Evolutionary conservation across 179 eudicot genomes (phyloP).

Genomic region (Silene coronaria): DNA sequence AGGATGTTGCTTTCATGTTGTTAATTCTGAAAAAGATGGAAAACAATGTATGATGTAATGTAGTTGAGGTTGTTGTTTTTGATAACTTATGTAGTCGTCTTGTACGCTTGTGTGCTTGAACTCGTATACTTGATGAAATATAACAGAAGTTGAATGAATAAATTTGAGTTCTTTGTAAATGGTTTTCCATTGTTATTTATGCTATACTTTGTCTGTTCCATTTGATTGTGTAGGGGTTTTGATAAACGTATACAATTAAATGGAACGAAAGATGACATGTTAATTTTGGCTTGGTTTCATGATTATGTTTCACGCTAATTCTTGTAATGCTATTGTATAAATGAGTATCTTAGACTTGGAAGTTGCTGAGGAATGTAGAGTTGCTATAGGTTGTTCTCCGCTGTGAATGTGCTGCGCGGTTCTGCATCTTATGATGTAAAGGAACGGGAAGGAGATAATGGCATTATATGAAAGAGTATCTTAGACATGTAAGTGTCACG

Average conservation of each 20-base stretch:
- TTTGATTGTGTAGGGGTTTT: no score
- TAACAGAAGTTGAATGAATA: slow-evolving; percentile 13
- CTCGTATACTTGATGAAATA: slow-evolving; percentile 11
- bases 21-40: not conserved
- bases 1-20: slow-evolving; percentile 13
- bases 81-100: slow-evolving; percentile 11
- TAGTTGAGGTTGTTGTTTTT: slow-evolving; percentile 12
- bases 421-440: not conserved
- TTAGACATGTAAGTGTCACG: no score
- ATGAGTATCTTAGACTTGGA: no score
- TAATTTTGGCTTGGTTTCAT: not conserved
- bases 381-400: not conserved
- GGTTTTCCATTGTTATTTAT: no score
- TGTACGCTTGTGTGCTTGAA: slow-evolving; percentile 19
- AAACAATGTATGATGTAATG: slow-evolving; percentile 4
- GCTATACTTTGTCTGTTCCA: no score
- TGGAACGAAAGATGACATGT: not conserved
- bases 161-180: slow-evolving; percentile 10
- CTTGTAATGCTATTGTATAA: no score
- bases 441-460: no score
- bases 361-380: no score
- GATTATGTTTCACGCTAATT: not conserved
- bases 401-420: not conserved
- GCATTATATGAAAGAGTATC: no score
- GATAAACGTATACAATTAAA: no score